These are phyloP conservation scores for Trametes pubescens DNA, from an alignment of 1,284 basidiomycete genomes.

Conservation along the genomic window DNA sequence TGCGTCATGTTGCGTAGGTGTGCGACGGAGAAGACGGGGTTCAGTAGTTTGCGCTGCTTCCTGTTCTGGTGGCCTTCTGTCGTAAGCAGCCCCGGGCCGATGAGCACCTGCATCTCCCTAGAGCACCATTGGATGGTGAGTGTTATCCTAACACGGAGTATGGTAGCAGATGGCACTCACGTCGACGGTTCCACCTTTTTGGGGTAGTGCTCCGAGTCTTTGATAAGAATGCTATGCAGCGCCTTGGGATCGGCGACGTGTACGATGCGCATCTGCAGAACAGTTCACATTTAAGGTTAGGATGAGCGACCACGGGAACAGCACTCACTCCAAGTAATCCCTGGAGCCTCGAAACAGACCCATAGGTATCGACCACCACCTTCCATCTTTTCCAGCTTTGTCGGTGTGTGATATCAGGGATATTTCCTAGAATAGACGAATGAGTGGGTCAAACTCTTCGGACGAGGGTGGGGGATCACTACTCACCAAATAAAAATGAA, in stretches of 20 bases:
- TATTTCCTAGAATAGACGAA: slow-evolving; percentile 16
- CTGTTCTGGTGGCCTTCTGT: slow-evolving; percentile 23
- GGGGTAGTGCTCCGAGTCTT: slow-evolving; percentile 40
- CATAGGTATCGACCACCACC: slow-evolving; percentile 30
- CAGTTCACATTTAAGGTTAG: background rate
- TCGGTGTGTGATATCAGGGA: slow-evolving; percentile 18
- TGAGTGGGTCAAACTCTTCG: background rate
- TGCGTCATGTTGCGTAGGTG: slow-evolving; percentile 27
- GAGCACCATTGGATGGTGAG: background rate
- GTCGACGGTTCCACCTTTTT: slow-evolving; percentile 8
- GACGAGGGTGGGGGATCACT: background rate
- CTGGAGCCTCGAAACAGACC: slow-evolving; percentile 28
- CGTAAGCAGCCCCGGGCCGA: slow-evolving; percentile 23
- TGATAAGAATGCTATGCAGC: slow-evolving; percentile 49
- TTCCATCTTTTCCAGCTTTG: slow-evolving; percentile 29
- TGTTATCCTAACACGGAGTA: background rate
- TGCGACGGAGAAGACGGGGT: slow-evolving; percentile 28
- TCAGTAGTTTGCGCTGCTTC: slow-evolving; percentile 30
- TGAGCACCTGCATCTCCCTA: slow-evolving; percentile 19
- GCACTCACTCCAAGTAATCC: slow-evolving; percentile 16
- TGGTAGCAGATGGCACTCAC: background rate
- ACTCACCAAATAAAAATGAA: background rate
- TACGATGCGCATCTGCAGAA: slow-evolving; percentile 13
- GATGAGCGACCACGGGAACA: no score
- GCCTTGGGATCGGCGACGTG: slow-evolving; percentile 43